A percentile compares a stretch with the other conserved stretches of the same genome.
phyloP scores from a whole-genome alignment of 495 filamentous ascomycete genomes.

The Bacidia rubella region DNA sequence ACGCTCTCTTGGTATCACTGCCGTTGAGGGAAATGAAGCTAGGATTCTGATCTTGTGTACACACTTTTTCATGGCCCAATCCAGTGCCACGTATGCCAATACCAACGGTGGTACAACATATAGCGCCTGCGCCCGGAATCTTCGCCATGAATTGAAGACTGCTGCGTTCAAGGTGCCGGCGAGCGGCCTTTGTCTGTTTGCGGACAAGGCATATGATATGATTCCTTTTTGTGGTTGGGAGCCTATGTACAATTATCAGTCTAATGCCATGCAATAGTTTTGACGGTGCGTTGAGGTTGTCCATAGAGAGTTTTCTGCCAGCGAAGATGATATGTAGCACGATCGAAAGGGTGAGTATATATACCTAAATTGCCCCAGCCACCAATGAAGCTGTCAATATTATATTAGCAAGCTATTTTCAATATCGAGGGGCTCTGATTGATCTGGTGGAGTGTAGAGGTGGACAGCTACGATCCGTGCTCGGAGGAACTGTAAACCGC shows the following conservation, averaged over 20 bases:
- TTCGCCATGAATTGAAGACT: conserved; percentile 50
- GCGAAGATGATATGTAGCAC: conserved; percentile 18
- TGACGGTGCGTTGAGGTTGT: neutral
- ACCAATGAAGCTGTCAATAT: conserved; percentile 58
- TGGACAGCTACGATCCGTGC: no score
- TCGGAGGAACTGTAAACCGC: no score
- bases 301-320: conserved; percentile 18
- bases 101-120: conserved; percentile 72
- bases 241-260: conserved; percentile 17
- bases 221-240: conserved; percentile 48
- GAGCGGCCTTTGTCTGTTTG: conserved; percentile 52
- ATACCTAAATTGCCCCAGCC: conserved; percentile 77
- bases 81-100: conserved; percentile 60
- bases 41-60: no score
- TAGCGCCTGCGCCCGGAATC: conserved; percentile 53
- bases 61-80: conserved; percentile 79
- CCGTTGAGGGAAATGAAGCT: no score
- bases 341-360: conserved; percentile 20
- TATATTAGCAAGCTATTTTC: conserved; percentile 17
- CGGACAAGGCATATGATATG: conserved; percentile 45
- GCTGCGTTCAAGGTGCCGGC: conserved; percentile 48
- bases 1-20: no score
- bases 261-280: neutral
- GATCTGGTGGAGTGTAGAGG: no score
- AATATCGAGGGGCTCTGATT: no score